phyloP scores from a whole-genome alignment of 176 grass and related monocot species.

The Aegilops longissima region DNA sequence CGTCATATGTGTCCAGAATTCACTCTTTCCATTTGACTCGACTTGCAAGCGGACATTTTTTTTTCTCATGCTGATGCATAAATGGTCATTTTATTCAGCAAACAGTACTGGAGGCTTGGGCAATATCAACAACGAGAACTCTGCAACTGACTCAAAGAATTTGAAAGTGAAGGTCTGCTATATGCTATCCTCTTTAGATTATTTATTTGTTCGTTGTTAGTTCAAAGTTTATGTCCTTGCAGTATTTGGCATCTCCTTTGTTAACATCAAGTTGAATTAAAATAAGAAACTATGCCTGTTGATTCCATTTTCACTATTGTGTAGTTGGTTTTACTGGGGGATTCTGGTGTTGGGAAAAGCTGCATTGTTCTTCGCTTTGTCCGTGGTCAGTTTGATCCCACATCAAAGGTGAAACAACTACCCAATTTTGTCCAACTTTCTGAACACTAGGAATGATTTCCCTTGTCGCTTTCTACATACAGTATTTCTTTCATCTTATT shows the following conservation, averaged over 20 bases:
- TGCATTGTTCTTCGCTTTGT: slow-evolving; percentile 96
- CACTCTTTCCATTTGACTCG: slow-evolving; percentile 2
- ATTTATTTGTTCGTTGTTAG: neutral
- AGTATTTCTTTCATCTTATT: neutral
- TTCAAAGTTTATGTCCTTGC: neutral
- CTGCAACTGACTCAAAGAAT: slow-evolving; percentile 53
- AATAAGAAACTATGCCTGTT: neutral
- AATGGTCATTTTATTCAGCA: slow-evolving; percentile 29
- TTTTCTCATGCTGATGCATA: neutral
- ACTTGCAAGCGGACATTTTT: neutral
- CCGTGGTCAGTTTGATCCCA: slow-evolving; percentile 79
- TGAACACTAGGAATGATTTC: neutral
- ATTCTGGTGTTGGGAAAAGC: slow-evolving; percentile 88
- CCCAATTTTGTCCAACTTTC: neutral
- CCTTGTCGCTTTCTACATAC: neutral
- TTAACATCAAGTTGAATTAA: slow-evolving; percentile 19
- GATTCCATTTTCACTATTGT: slow-evolving; percentile 14
- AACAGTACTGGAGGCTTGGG: slow-evolving; percentile 49
- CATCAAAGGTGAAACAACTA: slow-evolving; percentile 63
- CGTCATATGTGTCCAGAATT: neutral
- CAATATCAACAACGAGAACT: slow-evolving; percentile 50
- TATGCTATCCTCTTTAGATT: neutral
- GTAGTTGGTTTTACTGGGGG: slow-evolving; percentile 80
- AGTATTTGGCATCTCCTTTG: neutral
- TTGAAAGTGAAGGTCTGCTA: slow-evolving; percentile 70